Conservation (phyloP, 495 filamentous ascomycete species). For the Penicillium pancosmium region DNA sequence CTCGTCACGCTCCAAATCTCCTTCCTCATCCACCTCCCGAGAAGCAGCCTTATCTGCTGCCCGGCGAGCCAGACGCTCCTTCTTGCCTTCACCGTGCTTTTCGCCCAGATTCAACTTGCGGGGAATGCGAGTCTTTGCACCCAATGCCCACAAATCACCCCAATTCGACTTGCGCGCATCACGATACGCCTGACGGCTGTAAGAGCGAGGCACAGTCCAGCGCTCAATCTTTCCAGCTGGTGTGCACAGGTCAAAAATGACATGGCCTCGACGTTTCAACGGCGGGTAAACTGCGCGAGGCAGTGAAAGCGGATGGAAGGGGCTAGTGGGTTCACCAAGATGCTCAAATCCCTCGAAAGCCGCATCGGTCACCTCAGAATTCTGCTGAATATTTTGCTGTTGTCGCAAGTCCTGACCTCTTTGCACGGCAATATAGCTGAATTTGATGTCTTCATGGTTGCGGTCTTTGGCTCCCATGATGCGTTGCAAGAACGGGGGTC, state of each 20-base stretch:
- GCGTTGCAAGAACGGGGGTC: constrained; percentile 79
- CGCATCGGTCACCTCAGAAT: constrained; percentile 45
- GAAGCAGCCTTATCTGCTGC: constrained; percentile 35
- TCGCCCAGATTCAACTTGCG: constrained; percentile 64
- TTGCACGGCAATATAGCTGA: constrained; percentile 86
- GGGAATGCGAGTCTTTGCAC: constrained; percentile 78
- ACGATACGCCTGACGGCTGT: constrained; percentile 76
- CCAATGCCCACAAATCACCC: constrained; percentile 96
- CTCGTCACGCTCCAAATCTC: constrained; percentile 24
- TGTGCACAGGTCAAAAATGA: constrained; percentile 90
- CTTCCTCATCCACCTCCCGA: constrained; percentile 23
- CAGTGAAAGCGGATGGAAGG: constrained; percentile 65
- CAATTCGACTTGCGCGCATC: constrained; percentile 89
- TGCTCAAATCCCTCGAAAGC: constrained; percentile 56
- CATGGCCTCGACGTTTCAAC: constrained; percentile 83
- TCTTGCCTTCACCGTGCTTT: constrained; percentile 58
- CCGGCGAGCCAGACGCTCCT: constrained; percentile 44
- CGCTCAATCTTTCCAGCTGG: constrained; percentile 85
- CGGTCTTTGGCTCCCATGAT: constrained; percentile 68
- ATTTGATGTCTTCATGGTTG: constrained; percentile 90
- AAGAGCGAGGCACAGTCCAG: constrained; percentile 86
- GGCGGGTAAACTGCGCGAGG: constrained; percentile 79
- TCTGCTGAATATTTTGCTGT: constrained; percentile 41
- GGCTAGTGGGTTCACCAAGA: constrained; percentile 16
- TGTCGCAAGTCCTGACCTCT: constrained; percentile 64